Conservation (phyloP, 495 filamentous ascomycete species). For the Aspergillus carlsbadensis region DNA sequence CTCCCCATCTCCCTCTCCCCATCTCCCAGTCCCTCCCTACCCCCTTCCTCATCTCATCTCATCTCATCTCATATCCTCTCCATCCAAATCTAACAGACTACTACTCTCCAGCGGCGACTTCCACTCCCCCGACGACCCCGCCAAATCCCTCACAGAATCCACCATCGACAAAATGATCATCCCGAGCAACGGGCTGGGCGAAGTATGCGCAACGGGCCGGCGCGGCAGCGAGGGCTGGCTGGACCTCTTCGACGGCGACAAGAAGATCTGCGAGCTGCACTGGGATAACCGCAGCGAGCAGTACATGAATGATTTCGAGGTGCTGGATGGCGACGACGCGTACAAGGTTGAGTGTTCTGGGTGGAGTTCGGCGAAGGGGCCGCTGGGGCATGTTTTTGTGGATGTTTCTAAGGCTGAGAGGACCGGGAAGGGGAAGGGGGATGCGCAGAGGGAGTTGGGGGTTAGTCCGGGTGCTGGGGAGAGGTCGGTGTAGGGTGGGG, state of each 20-base stretch:
- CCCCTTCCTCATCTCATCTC: not conserved
- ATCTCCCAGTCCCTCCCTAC: not conserved
- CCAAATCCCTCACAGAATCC: slow-evolving; percentile 30
- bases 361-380: slow-evolving; percentile 37
- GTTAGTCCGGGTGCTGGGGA: too few species aligned
- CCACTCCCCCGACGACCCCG: slow-evolving; percentile 25
- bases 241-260: slow-evolving; percentile 36
- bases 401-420: slow-evolving; percentile 28
- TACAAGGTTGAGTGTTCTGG: slow-evolving; percentile 36
- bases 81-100: too few species aligned
- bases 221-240: slow-evolving; percentile 40
- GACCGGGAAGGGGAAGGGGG: slow-evolving; percentile 6
- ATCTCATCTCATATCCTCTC: slow-evolving; percentile 2
- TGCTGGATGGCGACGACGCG: slow-evolving; percentile 28
- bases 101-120: slow-evolving; percentile 42
- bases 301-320: slow-evolving; percentile 30
- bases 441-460: not conserved
- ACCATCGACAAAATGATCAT: slow-evolving; percentile 37
- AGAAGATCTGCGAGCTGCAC: slow-evolving; percentile 42
- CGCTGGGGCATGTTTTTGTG: slow-evolving; percentile 39
- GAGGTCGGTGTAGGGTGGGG: not conserved
- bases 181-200: slow-evolving; percentile 32
- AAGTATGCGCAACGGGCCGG: slow-evolving; percentile 35
- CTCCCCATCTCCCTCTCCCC: not conserved
- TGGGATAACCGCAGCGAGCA: slow-evolving; percentile 38